Evolutionary conservation across 2,329 filamentous ascomycete species (phyloP), one percentile per base, ranked within the genome.

Genomic region (Phoma sp.): DNA sequence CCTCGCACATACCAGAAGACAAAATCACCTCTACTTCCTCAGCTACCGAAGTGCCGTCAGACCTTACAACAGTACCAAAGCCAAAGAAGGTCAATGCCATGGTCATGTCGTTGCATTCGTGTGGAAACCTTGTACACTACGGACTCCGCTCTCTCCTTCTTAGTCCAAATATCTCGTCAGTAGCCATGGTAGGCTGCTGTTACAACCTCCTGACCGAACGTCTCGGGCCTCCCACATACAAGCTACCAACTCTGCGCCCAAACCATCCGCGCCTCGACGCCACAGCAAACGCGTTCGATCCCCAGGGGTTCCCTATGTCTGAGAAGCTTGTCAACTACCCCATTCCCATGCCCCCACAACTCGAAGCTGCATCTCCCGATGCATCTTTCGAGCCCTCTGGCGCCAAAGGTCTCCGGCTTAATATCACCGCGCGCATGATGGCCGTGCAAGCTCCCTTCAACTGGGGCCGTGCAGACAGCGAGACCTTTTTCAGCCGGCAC

Each of bases 381-480:
- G 32, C 36, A 10, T 3, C 13, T 13, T 21, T 27, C 13, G 33
- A 57, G 25, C 58, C 68, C 6, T 38, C 41, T 1, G 37, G 31
- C 24, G 37, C 41, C 12, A 46, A 47, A n/a, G 92, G 92, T 2
- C 82, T 98, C 41, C 85, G 91, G 22, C 82, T 98, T 53, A 98
- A 99, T 75, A 96, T 98, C 71, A 99, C 95, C 4, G 92, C 95
- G 1, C 86, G 95, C 39, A 96, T 96, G 89, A 97, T 98, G 94
- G 94, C 94, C 2, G 93, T 96, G 44, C 95, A 99, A 78, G 95
- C 95, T 7, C 93, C 95, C 1, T 83, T 88, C 56, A 99, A 99
- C 78, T 99, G 95, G 95, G 90, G 89, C 2, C 80, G 82, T 22
- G 80, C 83, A 25, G 93, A 96, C 57, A 96, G 91, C 72, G 89